Conservation (phyloP, 2,329 filamentous ascomycete genomes). For the Xylariaceae sp. region DNA sequence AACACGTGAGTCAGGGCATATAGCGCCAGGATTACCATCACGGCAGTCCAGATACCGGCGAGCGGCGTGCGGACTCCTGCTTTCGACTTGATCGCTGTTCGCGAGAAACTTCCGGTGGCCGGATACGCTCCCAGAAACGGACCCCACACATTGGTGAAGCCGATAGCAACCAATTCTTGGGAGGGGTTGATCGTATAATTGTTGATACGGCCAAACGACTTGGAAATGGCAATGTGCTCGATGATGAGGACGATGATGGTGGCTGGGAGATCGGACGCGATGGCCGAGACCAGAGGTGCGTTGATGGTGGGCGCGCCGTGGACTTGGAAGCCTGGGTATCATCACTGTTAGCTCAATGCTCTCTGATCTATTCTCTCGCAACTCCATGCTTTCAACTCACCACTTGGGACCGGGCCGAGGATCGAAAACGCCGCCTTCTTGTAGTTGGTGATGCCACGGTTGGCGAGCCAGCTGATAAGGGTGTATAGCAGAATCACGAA, state of each 20-base stretch:
- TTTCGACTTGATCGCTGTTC: constrained; percentile 92
- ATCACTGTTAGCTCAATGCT: too few species aligned
- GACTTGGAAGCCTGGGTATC: constrained; percentile 59
- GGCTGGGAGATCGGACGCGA: constrained; percentile 66
- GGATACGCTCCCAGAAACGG: constrained; percentile 81
- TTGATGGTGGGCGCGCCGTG: constrained; percentile 63
- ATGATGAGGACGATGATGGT: constrained; percentile 74
- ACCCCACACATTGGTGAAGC: constrained; percentile 69
- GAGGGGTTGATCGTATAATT: constrained; percentile 77
- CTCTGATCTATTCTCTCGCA: too few species aligned
- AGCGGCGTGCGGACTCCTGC: constrained; percentile 84
- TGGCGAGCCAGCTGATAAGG: constrained; percentile 68
- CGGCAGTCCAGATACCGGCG: constrained; percentile 77
- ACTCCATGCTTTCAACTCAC: constrained; percentile 35
- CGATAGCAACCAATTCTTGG: constrained; percentile 75
- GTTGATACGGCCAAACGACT: constrained; percentile 75
- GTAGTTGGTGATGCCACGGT: constrained; percentile 49
- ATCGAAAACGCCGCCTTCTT: constrained; percentile 58
- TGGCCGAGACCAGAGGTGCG: constrained; percentile 54
- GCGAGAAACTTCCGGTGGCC: constrained; percentile 84
- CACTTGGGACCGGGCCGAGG: constrained; percentile 65
- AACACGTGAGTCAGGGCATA: constrained; percentile 81
- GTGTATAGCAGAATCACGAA: constrained; percentile 81
- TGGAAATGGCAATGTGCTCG: constrained; percentile 80
- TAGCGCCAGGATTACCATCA: constrained; percentile 77